Percentiles rank a stretch among this genome's conserved stretches.
phyloP scores from a whole-genome alignment of 768 basidiomycete genomes.

The Tubosaeta brunneosetosa region DNA sequence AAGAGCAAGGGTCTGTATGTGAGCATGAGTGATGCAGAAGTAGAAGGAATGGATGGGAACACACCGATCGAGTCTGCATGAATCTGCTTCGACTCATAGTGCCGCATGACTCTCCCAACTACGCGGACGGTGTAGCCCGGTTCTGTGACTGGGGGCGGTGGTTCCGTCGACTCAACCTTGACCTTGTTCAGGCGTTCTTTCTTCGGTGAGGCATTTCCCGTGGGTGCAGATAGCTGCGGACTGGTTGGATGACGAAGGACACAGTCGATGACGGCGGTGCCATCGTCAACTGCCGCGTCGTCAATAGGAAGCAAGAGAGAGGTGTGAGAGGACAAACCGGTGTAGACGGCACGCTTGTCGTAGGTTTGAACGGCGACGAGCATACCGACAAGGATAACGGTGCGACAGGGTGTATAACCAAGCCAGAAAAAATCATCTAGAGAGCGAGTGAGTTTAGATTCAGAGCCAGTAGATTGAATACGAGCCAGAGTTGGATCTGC shows the following conservation, averaged over 20 bases:
- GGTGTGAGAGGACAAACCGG: conserved; percentile 33
- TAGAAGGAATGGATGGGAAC: conserved; percentile 10
- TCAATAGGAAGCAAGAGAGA: neutral
- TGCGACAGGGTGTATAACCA: conserved; percentile 66
- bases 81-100: conserved; percentile 43
- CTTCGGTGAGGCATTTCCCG: conserved; percentile 9
- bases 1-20: conserved; percentile 40
- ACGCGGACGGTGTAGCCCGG: conserved; percentile 47
- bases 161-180: conserved; percentile 7
- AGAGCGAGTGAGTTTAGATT: neutral
- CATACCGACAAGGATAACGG: conserved; percentile 55
- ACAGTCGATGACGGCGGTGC: conserved; percentile 71
- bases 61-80: conserved; percentile 48
- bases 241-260: conserved; percentile 37
- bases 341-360: conserved; percentile 58
- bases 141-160: conserved; percentile 36
- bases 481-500: conserved; percentile 30
- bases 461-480: neutral
- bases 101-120: conserved; percentile 41
- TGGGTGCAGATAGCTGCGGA: conserved; percentile 5
- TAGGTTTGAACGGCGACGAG: conserved; percentile 59
- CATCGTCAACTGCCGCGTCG: conserved; percentile 61
- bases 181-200: conserved; percentile 11
- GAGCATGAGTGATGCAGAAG: neutral
- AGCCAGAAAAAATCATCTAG: conserved; percentile 69